A percentile compares a stretch with the other conserved stretches of the same genome.
phyloP scores from a whole-genome alignment of 345 rosid species.

The Eutrema heterophyllum region DNA sequence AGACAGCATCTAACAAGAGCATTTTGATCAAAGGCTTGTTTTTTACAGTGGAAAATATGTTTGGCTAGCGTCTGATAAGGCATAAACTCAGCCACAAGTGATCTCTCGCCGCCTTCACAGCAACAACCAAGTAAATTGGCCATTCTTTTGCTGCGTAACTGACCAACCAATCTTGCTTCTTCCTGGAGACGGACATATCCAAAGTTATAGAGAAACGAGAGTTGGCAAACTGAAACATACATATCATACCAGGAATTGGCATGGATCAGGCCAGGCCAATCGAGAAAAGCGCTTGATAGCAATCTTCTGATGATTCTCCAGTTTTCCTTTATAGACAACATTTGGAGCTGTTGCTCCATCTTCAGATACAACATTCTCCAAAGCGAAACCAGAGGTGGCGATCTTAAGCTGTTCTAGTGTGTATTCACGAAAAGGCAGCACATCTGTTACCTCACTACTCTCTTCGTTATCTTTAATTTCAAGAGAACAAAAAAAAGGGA shows the following conservation, averaged over 20 bases:
- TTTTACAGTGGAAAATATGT: conserved; percentile 79
- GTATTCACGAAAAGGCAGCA: conserved; percentile 49
- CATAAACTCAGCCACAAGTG: conserved; percentile 82
- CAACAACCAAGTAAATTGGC: conserved; percentile 83
- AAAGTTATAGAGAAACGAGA: background rate
- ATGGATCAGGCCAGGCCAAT: conserved; percentile 81
- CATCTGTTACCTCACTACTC: conserved; percentile 29
- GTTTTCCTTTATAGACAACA: conserved; percentile 74
- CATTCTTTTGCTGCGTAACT: conserved; percentile 59
- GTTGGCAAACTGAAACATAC: background rate
- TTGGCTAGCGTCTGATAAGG: conserved; percentile 80
- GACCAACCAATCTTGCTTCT: conserved; percentile 80
- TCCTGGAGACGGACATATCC: conserved; percentile 37
- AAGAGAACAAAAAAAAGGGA: background rate
- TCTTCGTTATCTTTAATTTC: conserved; percentile 41
- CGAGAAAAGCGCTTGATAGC: conserved; percentile 80
- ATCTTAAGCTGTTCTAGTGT: conserved; percentile 59
- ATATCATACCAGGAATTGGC: conserved; percentile 57
- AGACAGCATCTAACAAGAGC: background rate
- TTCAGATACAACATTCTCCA: conserved; percentile 77
- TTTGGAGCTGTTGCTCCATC: conserved; percentile 78
- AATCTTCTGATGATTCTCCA: conserved; percentile 57
- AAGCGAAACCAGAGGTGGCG: conserved; percentile 76
- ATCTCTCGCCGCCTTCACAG: conserved; percentile 67
- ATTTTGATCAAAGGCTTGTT: background rate